A percentile compares a stretch with the other conserved stretches of the same genome.
Evolutionary conservation across 1,284 basidiomycete genomes (phyloP).

Genomic region (Apiotrichum veenhuisii): DNA sequence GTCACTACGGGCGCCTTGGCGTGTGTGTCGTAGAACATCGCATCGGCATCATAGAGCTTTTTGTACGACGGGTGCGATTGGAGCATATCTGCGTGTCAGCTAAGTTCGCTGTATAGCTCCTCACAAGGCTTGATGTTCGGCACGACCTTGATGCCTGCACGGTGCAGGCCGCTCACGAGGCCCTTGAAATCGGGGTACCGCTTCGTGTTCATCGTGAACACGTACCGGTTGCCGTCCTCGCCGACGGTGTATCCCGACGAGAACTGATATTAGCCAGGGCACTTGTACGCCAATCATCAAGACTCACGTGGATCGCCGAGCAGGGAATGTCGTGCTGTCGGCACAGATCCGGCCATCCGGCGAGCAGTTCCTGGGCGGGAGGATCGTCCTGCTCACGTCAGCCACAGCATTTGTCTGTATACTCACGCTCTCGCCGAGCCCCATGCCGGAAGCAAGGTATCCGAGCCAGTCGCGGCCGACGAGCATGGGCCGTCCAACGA

Average conservation of each 20-base stretch:
- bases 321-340: slow-evolving; percentile 51
- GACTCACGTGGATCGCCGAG: slow-evolving; percentile 41
- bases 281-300: rapidly evolving
- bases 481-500: slow-evolving; percentile 47
- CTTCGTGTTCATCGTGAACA: slow-evolving; percentile 50
- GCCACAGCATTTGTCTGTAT: not conserved
- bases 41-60: slow-evolving; percentile 37
- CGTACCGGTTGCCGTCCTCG: slow-evolving; percentile 46
- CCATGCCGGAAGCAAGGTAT: slow-evolving; percentile 50
- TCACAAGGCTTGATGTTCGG: slow-evolving; percentile 51
- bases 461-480: slow-evolving; percentile 51
- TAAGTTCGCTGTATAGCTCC: slow-evolving; percentile 1
- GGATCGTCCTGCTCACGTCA: slow-evolving; percentile 37
- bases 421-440: slow-evolving; percentile 46
- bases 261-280: slow-evolving; percentile 29
- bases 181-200: slow-evolving; percentile 52
- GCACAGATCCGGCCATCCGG: slow-evolving; percentile 48
- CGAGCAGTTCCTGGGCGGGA: slow-evolving; percentile 49
- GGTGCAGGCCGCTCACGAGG: slow-evolving; percentile 47
- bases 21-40: slow-evolving; percentile 44
- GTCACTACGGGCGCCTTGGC: slow-evolving; percentile 43
- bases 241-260: slow-evolving; percentile 51
- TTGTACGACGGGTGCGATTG: slow-evolving; percentile 45
- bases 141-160: slow-evolving; percentile 49
- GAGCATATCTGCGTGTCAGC: slow-evolving; percentile 27